Conservation (phyloP, 1,284 basidiomycete species). For the Cerrena zonata region DNA sequence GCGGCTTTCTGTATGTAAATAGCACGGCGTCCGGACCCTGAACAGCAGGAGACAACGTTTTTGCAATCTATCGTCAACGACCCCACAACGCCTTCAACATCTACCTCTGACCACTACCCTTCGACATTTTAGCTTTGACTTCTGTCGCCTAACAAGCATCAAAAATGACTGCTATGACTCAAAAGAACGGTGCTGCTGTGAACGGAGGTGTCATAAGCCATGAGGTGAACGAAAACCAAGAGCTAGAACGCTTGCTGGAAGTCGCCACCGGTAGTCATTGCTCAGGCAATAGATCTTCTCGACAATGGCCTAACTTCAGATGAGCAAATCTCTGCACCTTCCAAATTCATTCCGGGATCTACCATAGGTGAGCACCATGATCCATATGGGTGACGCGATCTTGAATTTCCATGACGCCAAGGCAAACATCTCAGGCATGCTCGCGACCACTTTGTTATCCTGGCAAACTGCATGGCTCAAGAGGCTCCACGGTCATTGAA, state of each 20-base stretch:
- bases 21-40: no score
- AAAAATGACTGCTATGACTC: no score
- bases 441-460: constrained; percentile 69
- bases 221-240: constrained; percentile 21
- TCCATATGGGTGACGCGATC: not conserved
- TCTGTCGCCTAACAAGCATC: no score
- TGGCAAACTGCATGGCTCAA: constrained; percentile 50
- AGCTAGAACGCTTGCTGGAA: constrained; percentile 48
- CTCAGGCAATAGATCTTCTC: constrained; percentile 67
- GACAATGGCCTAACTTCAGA: constrained; percentile 59
- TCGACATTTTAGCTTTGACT: no score
- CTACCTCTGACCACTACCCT: no score
- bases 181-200: no score
- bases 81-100: no score
- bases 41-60: no score
- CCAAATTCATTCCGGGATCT: constrained; percentile 70
- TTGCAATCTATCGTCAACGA: no score
- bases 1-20: no score
- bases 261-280: constrained; percentile 61
- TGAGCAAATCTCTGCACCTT: constrained; percentile 60
- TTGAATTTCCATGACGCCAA: constrained; percentile 22
- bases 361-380: constrained; percentile 59
- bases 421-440: constrained; percentile 81
- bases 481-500: constrained; percentile 53
- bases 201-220: no score